A percentile compares a stretch with the other conserved stretches of the same genome.
Conservation (phyloP, 768 basidiomycete genomes). For the Austroboletus eburneus region DNA sequence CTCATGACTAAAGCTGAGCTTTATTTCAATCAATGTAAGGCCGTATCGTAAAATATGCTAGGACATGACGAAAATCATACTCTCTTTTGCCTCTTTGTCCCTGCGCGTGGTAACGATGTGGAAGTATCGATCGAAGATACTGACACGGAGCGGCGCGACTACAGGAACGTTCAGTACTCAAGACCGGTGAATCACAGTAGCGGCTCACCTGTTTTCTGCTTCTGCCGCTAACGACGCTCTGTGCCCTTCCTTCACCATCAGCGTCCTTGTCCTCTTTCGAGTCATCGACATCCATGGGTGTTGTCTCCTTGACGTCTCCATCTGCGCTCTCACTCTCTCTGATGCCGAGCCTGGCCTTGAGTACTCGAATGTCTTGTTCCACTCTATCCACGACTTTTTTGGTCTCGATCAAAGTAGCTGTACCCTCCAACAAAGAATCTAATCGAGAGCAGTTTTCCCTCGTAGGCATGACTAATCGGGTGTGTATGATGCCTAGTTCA, state of each 20-base stretch:
- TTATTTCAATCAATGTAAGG: slow-evolving; percentile 13
- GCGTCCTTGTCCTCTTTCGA: slow-evolving; percentile 27
- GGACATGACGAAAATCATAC: slow-evolving; percentile 25
- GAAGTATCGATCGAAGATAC: slow-evolving; percentile 73
- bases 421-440: slow-evolving; percentile 69
- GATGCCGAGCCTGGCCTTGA: slow-evolving; percentile 58
- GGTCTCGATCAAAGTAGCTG: slow-evolving; percentile 74
- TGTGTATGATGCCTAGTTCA: slow-evolving; percentile 71
- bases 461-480: slow-evolving; percentile 92
- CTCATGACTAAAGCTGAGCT: slow-evolving; percentile 27
- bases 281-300: slow-evolving; percentile 50
- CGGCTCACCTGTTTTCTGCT: slow-evolving; percentile 52
- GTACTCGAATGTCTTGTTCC: slow-evolving; percentile 77
- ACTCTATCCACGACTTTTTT: slow-evolving; percentile 85
- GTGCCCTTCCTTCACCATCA: slow-evolving; percentile 53
- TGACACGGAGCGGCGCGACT: slow-evolving; percentile 66
- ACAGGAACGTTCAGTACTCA: slow-evolving; percentile 3
- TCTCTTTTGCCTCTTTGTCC: slow-evolving; percentile 57
- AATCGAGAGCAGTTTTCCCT: slow-evolving; percentile 70
- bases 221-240: slow-evolving; percentile 59
- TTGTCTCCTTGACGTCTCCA: slow-evolving; percentile 37
- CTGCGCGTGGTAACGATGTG: slow-evolving; percentile 45
- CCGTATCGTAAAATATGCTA: slow-evolving; percentile 5
- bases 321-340: slow-evolving; percentile 43
- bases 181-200: background rate